Conservation (phyloP, 108 stramenopile species). For the Skeletonema grethae region DNA sequence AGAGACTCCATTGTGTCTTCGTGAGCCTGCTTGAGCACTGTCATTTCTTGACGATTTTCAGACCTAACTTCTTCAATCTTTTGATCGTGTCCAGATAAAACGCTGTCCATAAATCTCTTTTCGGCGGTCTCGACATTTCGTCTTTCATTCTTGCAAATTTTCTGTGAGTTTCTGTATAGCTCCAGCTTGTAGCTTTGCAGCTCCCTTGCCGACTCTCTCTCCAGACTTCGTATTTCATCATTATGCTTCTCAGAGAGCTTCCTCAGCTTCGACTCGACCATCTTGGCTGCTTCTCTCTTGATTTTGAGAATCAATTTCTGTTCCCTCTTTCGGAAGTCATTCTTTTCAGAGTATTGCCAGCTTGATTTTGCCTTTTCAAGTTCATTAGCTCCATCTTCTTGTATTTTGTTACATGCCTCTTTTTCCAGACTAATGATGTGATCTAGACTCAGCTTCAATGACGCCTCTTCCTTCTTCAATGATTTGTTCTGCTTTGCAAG, state of each 20-base stretch:
- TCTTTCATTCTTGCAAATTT: constrained; percentile 23
- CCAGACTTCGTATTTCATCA: constrained; percentile 23
- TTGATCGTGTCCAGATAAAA: constrained; percentile 4
- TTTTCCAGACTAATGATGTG: constrained; percentile 9
- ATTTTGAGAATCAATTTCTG: constrained; percentile 32
- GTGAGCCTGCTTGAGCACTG: background rate
- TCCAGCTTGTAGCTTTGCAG: constrained; percentile 36
- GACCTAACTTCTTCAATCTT: constrained; percentile 23
- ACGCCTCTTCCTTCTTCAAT: constrained; percentile 18
- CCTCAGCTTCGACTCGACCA: constrained; percentile 27
- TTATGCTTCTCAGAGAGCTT: constrained; percentile 28
- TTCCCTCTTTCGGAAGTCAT: constrained; percentile 25
- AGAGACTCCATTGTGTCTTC: background rate
- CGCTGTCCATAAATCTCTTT: constrained; percentile 21
- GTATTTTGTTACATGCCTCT: constrained; percentile 17
- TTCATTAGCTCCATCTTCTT: constrained; percentile 21
- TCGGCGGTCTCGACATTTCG: constrained; percentile 20
- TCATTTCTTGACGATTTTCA: background rate
- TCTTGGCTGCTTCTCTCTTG: constrained; percentile 40
- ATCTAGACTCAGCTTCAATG: constrained; percentile 15
- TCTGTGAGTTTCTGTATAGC: constrained; percentile 19
- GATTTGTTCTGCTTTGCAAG: constrained; percentile 8
- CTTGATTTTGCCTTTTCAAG: constrained; percentile 23
- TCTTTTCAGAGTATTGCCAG: constrained; percentile 35
- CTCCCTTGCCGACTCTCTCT: constrained; percentile 26